phyloP scores from a whole-genome alignment of 2,329 filamentous ascomycete genomes.

The Monosporascus sp. region DNA sequence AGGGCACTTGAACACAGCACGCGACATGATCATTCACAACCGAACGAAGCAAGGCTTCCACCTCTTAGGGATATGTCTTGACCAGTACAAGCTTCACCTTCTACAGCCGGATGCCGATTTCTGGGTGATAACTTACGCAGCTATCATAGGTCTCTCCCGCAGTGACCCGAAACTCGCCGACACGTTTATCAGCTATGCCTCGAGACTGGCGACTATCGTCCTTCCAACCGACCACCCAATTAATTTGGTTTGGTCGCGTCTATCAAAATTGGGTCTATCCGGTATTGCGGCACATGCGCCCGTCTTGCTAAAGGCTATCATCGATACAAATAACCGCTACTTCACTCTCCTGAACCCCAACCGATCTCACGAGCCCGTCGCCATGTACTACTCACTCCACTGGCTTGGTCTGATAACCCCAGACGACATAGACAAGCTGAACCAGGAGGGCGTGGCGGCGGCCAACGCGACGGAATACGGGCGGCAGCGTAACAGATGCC shows the following conservation, averaged over 20 bases:
- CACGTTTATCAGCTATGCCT: conserved; percentile 20
- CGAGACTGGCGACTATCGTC: conserved; percentile 17
- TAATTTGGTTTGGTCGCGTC: conserved; percentile 20
- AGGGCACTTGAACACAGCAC: conserved; percentile 22
- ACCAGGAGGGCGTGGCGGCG: conserved; percentile 1
- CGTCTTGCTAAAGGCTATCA: conserved; percentile 1
- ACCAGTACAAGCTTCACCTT: conserved; percentile 21
- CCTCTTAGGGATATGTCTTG: conserved; percentile 21
- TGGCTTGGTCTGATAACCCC: neutral
- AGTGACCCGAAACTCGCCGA: conserved; percentile 16
- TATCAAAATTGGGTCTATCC: neutral
- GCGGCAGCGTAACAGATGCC: neutral
- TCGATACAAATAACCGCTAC: conserved; percentile 2
- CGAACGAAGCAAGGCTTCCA: conserved; percentile 21
- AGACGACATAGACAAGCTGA: conserved; percentile 6
- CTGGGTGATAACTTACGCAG: conserved; percentile 24
- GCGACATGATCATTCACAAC: conserved; percentile 22
- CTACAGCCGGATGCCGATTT: conserved; percentile 23
- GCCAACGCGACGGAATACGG: neutral
- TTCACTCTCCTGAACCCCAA: conserved; percentile 1
- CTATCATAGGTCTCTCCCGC: conserved; percentile 19
- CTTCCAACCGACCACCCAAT: conserved; percentile 20
- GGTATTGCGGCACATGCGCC: neutral
- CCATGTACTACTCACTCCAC: conserved; percentile 2
- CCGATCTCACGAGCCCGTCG: neutral